Base-by-base conservation (phyloP, 805 yeast species). In the Pichia eremophila region DNA sequence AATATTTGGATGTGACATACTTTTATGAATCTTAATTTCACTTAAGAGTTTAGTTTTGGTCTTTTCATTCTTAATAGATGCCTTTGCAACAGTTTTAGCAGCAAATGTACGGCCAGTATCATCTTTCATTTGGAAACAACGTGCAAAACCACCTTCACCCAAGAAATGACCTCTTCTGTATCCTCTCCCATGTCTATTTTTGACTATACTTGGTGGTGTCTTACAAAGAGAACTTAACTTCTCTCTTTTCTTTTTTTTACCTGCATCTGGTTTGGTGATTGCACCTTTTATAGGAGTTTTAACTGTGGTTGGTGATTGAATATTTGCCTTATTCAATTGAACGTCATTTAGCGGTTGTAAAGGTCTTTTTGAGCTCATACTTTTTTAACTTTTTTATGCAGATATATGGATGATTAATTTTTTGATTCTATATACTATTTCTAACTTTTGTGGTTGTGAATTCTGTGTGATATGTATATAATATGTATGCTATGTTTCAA, bases 101-200 rank as follows among this genome's bases (percentile, higher is more conserved):
- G 99, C 99, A 66, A 74, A 93, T 1, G 86, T 76, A 59, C 79
- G 78, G 35, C 98, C 98, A 54, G 77, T 71, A 51, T 88, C 84
- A 67, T 90, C 96, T 62, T 85, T 87, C 74, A 93, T 93, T 65
- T 93, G 97, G 69, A 93, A 93, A 63, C 99, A 93, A 61, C 98
- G 79, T 17, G 99, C 99, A 72, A 93, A 93, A 0, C 99, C 99
- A 51, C 99, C 99, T 69, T 91, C 98, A 36, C 99, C 99, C 35
- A 93, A 72, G 58, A 89, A 90, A 50, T 74, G 74, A 2, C 98
- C 98, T 62, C 98, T 78, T 54, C 85, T 87, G 66, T 85, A 93
- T 57, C 89, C 95, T 61, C 86, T 79, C 40, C 96, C 96, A 49
- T 77, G 74, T 67, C 90, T 78, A 40, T 93, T 87, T 56, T 91